Evolutionary conservation across 306 rosid genomes (phyloP).

Genomic region (Vigna mungo): DNA sequence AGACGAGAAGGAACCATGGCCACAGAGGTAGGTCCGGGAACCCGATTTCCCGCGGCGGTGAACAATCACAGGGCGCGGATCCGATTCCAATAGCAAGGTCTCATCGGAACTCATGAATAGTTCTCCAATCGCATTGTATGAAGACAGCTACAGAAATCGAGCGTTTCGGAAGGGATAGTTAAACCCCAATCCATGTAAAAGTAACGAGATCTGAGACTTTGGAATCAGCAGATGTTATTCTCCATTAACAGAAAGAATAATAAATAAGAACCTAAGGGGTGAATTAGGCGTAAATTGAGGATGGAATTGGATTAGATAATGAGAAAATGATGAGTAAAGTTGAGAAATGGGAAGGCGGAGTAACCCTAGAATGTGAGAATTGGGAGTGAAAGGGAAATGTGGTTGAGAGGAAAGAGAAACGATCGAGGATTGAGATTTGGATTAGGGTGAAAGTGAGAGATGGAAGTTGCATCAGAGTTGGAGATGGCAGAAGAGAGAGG

Average conservation of each 20-base stretch:
- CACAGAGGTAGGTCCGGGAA: constrained; percentile 40
- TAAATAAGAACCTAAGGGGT: background rate
- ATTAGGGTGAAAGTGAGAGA: constrained; percentile 12
- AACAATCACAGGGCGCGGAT: constrained; percentile 49
- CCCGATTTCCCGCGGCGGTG: constrained; percentile 46
- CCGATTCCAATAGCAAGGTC: constrained; percentile 59
- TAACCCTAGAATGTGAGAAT: background rate
- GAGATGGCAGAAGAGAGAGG: background rate
- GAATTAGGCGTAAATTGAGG: background rate
- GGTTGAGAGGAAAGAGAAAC: background rate
- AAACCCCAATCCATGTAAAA: background rate
- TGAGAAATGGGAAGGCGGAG: background rate
- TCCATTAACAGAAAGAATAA: background rate
- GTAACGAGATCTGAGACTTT: background rate
- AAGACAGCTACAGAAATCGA: no score
- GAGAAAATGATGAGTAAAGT: background rate
- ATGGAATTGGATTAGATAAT: constrained; percentile 2
- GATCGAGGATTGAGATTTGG: constrained; percentile 17
- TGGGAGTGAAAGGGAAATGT: background rate
- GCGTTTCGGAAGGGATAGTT: no score
- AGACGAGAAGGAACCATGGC: constrained; percentile 52
- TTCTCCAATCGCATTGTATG: constrained; percentile 49
- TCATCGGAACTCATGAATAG: constrained; percentile 70
- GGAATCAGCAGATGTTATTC: background rate
- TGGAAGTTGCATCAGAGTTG: constrained; percentile 23